Conservation (phyloP, 1,284 basidiomycete species). For the Apiotrichum porosum region DNA sequence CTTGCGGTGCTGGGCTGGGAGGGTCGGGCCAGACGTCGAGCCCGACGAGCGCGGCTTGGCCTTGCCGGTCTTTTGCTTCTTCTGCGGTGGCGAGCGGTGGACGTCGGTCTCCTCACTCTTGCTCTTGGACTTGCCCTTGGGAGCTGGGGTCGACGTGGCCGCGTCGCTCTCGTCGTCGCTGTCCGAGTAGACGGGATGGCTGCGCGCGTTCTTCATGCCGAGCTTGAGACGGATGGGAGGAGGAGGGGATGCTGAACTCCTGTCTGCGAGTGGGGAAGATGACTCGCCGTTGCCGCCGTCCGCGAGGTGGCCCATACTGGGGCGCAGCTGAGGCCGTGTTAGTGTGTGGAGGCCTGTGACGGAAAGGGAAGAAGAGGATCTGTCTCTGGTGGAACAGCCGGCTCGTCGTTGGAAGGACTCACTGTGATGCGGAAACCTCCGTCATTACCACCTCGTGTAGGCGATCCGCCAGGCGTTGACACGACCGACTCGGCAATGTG, state of each 20-base stretch:
- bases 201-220: constrained; percentile 23
- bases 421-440: constrained; percentile 1
- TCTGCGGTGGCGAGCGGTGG: constrained; percentile 8
- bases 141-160: background rate
- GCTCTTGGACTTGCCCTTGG: background rate
- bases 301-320: constrained; percentile 2
- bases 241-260: constrained; percentile 32
- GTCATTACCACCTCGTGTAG: background rate
- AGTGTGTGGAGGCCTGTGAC: background rate
- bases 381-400: too few relatives aligned
- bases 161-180: constrained; percentile 24
- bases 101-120: background rate
- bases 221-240: constrained; percentile 37
- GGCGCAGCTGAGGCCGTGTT: constrained; percentile 9
- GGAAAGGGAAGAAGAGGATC: background rate
- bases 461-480: background rate
- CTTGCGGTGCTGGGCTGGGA: constrained; percentile 26
- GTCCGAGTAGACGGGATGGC: constrained; percentile 26
- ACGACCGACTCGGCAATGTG: too few relatives aligned
- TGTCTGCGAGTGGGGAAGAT: constrained; percentile 1
- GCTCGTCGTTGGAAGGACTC: background rate
- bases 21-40: background rate
- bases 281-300: background rate
- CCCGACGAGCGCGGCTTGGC: background rate
- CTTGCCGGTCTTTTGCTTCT: constrained; percentile 9